Evolutionary conservation across 306 rosid species (phyloP), one percentile per base, ranked within the genome.

Genomic region (Prunus campanulata): DNA sequence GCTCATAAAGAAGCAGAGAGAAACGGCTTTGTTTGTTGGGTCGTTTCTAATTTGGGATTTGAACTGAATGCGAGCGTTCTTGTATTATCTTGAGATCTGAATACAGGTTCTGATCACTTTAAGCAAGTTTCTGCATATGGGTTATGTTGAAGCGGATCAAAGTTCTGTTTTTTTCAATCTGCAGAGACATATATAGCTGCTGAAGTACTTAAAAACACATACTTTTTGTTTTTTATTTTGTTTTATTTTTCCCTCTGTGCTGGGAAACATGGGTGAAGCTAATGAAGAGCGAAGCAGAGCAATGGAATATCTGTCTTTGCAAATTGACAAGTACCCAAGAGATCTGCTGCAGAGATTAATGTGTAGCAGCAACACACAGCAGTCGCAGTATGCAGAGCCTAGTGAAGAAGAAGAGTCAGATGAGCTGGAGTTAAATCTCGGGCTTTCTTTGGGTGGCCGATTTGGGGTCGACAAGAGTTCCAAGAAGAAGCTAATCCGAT

Each of bases 391-490:
- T 27, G 74, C 65, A 48, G 79, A 24, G 54, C 18, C 70, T 24
- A 61, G 32, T 8, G 85, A 79, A 32, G 89, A 77, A 42, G 86
- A 74, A 2, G 81, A 66, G 54, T 61, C 83, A 6, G 93, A 85
- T 48, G 98, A 79, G 71, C n/a, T 96, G 70, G 99, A 96, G 86
- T 74, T 92, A 44, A 91, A 83, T 84, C 97, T 96, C 18, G 99
- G 99, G 9, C 85, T 96, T 13, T 96, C 99, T 1, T 76, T 96
- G 25, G 99, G 99, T 8, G 99, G 99, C 14, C 79, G 88, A 76
- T 96, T 96, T 61, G 99, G 99, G 48, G 90, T 92, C 19, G 96
- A 96, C 52, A 92, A 88, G 80, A 77, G 83, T 72, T 54, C 88
- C 0, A 90, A 79, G 18, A 82, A 75, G 66, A 89, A 83, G 82